Conservation (phyloP, 805 yeast genomes). For the Kodamaea sagamina region DNA sequence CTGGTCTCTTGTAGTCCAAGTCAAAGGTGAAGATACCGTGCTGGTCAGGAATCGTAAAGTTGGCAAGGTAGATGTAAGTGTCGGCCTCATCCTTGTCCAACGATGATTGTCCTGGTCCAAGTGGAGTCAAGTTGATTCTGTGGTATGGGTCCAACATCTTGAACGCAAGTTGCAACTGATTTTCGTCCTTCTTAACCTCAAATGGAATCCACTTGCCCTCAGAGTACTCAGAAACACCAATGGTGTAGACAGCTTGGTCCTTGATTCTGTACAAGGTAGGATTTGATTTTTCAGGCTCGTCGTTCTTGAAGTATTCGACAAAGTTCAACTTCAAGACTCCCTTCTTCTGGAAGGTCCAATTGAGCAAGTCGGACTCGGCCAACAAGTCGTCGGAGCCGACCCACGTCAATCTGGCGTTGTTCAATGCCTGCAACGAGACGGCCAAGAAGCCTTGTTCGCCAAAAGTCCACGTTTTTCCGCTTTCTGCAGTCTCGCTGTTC, state of each 20-base stretch:
- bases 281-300: slow-evolving; percentile 42
- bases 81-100: slow-evolving; percentile 45
- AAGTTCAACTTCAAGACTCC: slow-evolving; percentile 59
- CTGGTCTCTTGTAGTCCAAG: slow-evolving; percentile 76
- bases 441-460: slow-evolving; percentile 78
- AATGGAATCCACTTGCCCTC: slow-evolving; percentile 71
- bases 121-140: slow-evolving; percentile 61
- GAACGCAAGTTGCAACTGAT: slow-evolving; percentile 78
- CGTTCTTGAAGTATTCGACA: slow-evolving; percentile 56
- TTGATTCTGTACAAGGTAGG: slow-evolving; percentile 64
- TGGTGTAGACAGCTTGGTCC: slow-evolving; percentile 62
- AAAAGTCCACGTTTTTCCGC: slow-evolving; percentile 65
- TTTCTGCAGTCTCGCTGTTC: slow-evolving; percentile 40
- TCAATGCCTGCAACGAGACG: slow-evolving; percentile 76
- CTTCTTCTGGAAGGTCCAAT: slow-evolving; percentile 76
- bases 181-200: slow-evolving; percentile 34
- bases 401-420: slow-evolving; percentile 81
- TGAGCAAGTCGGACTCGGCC: slow-evolving; percentile 24
- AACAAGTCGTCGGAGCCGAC: slow-evolving; percentile 68
- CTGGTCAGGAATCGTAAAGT: slow-evolving; percentile 85
- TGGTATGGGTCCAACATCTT: slow-evolving; percentile 95
- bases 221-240: slow-evolving; percentile 48
- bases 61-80: slow-evolving; percentile 47
- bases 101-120: slow-evolving; percentile 37
- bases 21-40: slow-evolving; percentile 94